phyloP scores from a whole-genome alignment of 2,329 filamentous ascomycete genomes.

The Cladosporium velox region DNA sequence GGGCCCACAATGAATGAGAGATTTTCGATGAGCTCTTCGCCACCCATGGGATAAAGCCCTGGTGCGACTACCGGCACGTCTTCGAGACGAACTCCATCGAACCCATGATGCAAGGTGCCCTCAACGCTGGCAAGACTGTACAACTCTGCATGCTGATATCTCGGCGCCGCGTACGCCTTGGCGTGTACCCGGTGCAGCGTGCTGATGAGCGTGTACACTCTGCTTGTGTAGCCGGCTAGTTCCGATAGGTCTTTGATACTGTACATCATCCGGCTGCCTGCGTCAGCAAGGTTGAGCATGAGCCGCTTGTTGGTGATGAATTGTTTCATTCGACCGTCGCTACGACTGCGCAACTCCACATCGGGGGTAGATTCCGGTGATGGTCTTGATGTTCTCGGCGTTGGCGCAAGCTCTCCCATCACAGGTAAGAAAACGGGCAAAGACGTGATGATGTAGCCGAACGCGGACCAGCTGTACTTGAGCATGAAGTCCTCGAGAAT shows the following conservation, averaged over 20 bases:
- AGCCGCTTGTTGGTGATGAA: conserved; percentile 99
- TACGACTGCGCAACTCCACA: conserved; percentile 22
- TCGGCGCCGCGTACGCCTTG: conserved; percentile 74
- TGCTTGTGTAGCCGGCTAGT: conserved; percentile 90
- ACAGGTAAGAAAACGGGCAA: conserved; percentile 91
- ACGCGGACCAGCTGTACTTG: conserved; percentile 98
- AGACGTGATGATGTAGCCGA: conserved; percentile 91
- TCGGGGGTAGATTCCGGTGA: conserved; percentile 27
- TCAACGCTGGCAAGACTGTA: conserved; percentile 90
- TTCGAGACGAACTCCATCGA: conserved; percentile 90
- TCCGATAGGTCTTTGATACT: conserved; percentile 97
- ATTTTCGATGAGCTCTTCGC: conserved; percentile 86
- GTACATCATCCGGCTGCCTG: conserved; percentile 98
- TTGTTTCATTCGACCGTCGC: conserved; percentile 83
- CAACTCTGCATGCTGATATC: conserved; percentile 70
- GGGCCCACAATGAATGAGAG: conserved; percentile 86
- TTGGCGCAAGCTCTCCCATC: conserved; percentile 77
- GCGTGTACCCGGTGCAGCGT: conserved; percentile 93
- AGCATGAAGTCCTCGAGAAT: conserved; percentile 98
- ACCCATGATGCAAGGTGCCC: conserved; percentile 90
- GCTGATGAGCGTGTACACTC: conserved; percentile 93
- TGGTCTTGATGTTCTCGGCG: conserved; percentile 17
- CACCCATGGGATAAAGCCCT: conserved; percentile 81
- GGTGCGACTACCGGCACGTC: conserved; percentile 92
- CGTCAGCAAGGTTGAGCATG: conserved; percentile 95